Conservation (phyloP, 352 stramenopile species). For the Pythium biforme region DNA sequence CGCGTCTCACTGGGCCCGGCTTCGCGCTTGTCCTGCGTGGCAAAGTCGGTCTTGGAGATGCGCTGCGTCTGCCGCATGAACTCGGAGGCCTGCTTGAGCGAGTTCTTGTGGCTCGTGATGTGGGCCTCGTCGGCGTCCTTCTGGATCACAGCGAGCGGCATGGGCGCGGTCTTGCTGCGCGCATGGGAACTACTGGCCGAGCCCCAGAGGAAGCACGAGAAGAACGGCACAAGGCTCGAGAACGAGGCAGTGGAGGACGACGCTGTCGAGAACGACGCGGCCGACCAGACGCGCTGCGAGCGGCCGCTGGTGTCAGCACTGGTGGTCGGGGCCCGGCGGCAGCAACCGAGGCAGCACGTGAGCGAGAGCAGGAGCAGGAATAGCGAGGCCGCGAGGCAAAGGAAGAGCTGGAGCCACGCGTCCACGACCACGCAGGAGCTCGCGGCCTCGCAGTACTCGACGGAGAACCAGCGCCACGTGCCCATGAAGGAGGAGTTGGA, state of each 20-base stretch:
- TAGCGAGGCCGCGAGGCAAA: slow-evolving; percentile 28
- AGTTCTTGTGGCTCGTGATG: slow-evolving; percentile 80
- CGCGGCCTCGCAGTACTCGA: slow-evolving; percentile 39
- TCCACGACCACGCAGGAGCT: slow-evolving; percentile 68
- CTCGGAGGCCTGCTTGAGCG: slow-evolving; percentile 53
- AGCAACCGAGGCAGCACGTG: slow-evolving; percentile 1
- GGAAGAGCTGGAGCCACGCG: slow-evolving; percentile 51
- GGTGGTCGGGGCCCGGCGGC: too few species aligned
- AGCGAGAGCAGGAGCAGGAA: slow-evolving; percentile 24
- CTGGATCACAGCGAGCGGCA: slow-evolving; percentile 66
- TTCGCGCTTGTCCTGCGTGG: slow-evolving; percentile 12
- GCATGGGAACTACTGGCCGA: not conserved
- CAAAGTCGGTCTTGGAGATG: slow-evolving; percentile 43
- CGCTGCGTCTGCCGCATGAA: slow-evolving; percentile 75
- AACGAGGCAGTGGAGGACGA: not conserved
- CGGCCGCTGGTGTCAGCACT: not conserved
- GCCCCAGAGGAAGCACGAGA: slow-evolving; percentile 16
- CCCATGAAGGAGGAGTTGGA: slow-evolving; percentile 36
- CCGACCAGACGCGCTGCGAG: slow-evolving; percentile 2
- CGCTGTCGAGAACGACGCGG: slow-evolving; percentile 6
- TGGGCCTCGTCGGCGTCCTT: slow-evolving; percentile 57
- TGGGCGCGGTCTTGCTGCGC: slow-evolving; percentile 38
- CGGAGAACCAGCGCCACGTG: slow-evolving; percentile 55
- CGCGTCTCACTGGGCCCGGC: slow-evolving; percentile 1
- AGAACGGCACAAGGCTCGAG: slow-evolving; percentile 16